These are phyloP conservation scores for Brassica cretica DNA, from an alignment of 345 rosid genomes.

Conservation along the genomic window DNA sequence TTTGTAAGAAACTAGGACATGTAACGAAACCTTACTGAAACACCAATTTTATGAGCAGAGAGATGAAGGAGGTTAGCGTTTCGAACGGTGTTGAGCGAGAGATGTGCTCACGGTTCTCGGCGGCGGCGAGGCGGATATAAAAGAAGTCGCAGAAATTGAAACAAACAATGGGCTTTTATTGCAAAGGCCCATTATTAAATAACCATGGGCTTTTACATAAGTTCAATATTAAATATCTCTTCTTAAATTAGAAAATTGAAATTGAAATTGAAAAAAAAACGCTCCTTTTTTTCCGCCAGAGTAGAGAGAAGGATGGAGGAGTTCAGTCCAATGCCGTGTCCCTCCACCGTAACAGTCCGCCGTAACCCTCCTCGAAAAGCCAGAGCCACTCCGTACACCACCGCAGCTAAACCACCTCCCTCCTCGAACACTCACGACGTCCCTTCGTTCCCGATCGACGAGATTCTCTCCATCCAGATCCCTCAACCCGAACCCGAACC, in stretches of 20 bases:
- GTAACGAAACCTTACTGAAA: slow-evolving; percentile 1
- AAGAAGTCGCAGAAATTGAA: not conserved
- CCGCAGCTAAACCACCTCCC: slow-evolving; percentile 26
- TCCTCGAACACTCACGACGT: slow-evolving; percentile 39
- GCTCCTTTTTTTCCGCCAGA: slow-evolving; percentile 36
- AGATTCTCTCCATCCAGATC: slow-evolving; percentile 48
- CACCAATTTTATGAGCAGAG: not conserved
- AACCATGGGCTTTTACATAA: not conserved
- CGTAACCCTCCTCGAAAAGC: slow-evolving; percentile 81
- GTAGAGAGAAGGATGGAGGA: slow-evolving; percentile 25
- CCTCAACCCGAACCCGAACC: slow-evolving; percentile 28
- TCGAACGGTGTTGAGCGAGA: not conserved
- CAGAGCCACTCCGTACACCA: slow-evolving; percentile 55
- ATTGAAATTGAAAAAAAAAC: not conserved
- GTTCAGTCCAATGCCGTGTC: slow-evolving; percentile 48
- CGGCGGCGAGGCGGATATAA: not conserved
- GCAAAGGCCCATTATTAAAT: not conserved
- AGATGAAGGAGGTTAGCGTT: not conserved
- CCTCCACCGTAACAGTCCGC: slow-evolving; percentile 57
- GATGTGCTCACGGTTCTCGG: not conserved
- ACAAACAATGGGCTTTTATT: not conserved
- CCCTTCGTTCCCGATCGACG: slow-evolving; percentile 64
- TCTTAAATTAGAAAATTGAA: slow-evolving; percentile 4
- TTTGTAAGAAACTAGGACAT: not conserved
- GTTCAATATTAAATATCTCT: not conserved